Base-by-base conservation (phyloP, 1,139 yeast genomes). In the Pichiaceae sp. region DNA sequence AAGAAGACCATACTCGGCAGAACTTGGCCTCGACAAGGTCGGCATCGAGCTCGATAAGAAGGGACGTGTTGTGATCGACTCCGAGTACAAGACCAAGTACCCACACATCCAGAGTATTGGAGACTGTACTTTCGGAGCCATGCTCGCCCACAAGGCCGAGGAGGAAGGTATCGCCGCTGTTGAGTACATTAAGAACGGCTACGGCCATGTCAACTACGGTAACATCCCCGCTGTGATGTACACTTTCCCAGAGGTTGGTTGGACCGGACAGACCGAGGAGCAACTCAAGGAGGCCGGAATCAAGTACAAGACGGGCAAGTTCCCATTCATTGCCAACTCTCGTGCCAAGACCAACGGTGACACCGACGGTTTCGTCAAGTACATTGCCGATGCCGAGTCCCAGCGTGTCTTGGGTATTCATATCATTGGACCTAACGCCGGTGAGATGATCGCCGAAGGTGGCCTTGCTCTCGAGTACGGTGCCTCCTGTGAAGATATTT, bases 91-190 rank as follows among this genome's bases (percentile, higher is more conserved):
- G 67, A 84, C 98, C 52, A 89, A 84, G 66, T 77, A 72, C 65
- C 82, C 87, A 43, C 95, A 93, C 67, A 89, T 93, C 59, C 85
- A 95, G 64, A 95, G 87, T 54, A 86, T 91, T 64, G 99, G 99
- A 63, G 99, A 93, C 60, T 96, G 81, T 43, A 93, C 98, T 33
- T 91, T 85, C 53, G 98, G 98, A 53, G 93, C 96, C 54, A 93
- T 93, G 99, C 77, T 93, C 68, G 99, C 99, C 46, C 99, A 93
- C 75, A 93, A 93, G 74, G 99, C 99, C 45, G 99, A 93, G 71
- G 99, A 93, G 64, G 99, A 93, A 72, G 99, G 96, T 65, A 81
- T 93, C 54, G 99, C 98, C 42, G 98, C 96, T 46, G 97, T 76
- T 46, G 99, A 93, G 68, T 84, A 76, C 71, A 78, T 93, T 62